These are phyloP conservation scores for Fusarium euwallaceae DNA, from an alignment of 2,329 filamentous ascomycete species.

Conservation along the genomic window DNA sequence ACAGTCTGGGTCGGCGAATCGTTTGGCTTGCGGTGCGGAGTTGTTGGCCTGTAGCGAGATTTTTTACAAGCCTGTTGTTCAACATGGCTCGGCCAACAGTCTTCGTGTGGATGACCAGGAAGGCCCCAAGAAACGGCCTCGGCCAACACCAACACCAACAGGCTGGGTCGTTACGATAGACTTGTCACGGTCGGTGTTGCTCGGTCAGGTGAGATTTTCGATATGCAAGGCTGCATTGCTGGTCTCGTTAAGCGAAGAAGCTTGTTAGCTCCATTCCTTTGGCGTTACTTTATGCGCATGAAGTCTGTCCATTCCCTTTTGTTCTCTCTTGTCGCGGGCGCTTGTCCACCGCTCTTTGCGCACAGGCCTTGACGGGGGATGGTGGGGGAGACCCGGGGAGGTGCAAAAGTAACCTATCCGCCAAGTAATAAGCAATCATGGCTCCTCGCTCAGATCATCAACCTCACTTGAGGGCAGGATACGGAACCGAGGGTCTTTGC, in stretches of 20 bases:
- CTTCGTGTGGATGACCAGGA: slow-evolving; percentile 14
- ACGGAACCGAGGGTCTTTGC: background rate
- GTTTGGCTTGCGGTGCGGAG: slow-evolving; percentile 3
- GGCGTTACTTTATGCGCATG: slow-evolving; percentile 12
- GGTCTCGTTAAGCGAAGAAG: slow-evolving; percentile 10
- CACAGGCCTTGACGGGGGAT: slow-evolving; percentile 26
- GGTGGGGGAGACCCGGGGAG: background rate
- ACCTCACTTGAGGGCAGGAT: background rate
- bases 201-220: slow-evolving; percentile 43
- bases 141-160: background rate
- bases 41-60: slow-evolving; percentile 31
- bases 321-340: slow-evolving; percentile 7
- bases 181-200: slow-evolving; percentile 1
- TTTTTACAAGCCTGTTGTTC: background rate
- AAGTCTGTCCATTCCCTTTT: slow-evolving; percentile 7
- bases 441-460: background rate
- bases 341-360: slow-evolving; percentile 41
- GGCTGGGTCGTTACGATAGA: background rate
- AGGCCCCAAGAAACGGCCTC: background rate
- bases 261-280: slow-evolving; percentile 17
- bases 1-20: slow-evolving; percentile 23
- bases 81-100: slow-evolving; percentile 19
- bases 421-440: background rate
- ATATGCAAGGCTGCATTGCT: slow-evolving; percentile 37
- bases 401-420: background rate